phyloP scores from a whole-genome alignment of 1,139 yeast genomes.

The Meyerozyma elateridarum region DNA sequence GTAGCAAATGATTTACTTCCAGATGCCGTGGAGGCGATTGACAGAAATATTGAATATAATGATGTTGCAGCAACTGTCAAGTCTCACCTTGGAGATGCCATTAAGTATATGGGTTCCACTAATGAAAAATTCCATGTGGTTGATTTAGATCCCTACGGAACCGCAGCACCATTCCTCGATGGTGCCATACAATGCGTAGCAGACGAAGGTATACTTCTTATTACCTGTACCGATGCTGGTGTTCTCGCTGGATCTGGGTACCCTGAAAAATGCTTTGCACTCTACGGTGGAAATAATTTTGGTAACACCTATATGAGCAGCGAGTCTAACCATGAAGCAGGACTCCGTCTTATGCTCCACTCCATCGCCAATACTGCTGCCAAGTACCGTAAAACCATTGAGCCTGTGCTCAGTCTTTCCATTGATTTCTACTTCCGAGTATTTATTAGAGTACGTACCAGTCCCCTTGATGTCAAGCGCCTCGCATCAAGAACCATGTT shows the following conservation, averaged over 20 bases:
- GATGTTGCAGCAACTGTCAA: conserved; percentile 47
- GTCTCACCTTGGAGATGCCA: conserved; percentile 85
- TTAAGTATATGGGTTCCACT: conserved; percentile 62
- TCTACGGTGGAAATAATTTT: conserved; percentile 68
- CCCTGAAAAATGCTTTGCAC: conserved; percentile 93
- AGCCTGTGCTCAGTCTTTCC: conserved; percentile 78
- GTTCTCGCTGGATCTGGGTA: conserved; percentile 94
- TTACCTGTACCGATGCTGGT: conserved; percentile 95
- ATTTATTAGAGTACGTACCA: conserved; percentile 67
- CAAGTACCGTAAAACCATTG: conserved; percentile 78
- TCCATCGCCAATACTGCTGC: conserved; percentile 83
- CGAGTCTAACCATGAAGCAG: conserved; percentile 91
- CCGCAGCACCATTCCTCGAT: conserved; percentile 93
- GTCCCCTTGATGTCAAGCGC: conserved; percentile 78
- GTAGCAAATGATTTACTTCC: conserved; percentile 86
- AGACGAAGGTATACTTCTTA: conserved; percentile 79
- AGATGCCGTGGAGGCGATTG: conserved; percentile 82
- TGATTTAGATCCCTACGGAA: conserved; percentile 96
- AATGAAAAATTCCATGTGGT: conserved; percentile 65
- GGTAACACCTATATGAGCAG: conserved; percentile 75
- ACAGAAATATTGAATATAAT: conserved; percentile 66
- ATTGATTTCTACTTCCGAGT: conserved; percentile 91
- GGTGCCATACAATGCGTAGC: conserved; percentile 77
- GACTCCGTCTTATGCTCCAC: conserved; percentile 75
- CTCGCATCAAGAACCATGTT: conserved; percentile 71